These are phyloP conservation scores for Aspergillus taichungensis DNA, from an alignment of 495 filamentous ascomycete species.

Conservation along the genomic window DNA sequence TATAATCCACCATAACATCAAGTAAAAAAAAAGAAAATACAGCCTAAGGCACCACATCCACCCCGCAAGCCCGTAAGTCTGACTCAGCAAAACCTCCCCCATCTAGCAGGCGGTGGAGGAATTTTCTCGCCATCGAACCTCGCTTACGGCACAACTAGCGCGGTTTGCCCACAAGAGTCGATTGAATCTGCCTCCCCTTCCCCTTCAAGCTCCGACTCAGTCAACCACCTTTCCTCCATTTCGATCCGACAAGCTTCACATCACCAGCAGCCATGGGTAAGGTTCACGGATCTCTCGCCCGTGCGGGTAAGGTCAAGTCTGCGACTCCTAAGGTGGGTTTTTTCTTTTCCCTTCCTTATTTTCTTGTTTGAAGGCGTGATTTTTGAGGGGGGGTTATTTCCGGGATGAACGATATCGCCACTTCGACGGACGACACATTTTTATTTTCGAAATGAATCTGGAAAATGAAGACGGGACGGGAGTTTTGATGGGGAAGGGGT, in stretches of 20 bases:
- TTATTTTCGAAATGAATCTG: too few relatives aligned
- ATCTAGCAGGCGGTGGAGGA: not conserved
- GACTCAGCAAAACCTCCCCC: not conserved
- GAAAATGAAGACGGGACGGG: not conserved
- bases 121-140: slow-evolving; percentile 1
- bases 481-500: not conserved
- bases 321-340: slow-evolving; percentile 76
- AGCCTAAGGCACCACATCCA: not conserved
- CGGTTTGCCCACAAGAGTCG: slow-evolving; percentile 14
- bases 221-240: slow-evolving; percentile 11
- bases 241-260: slow-evolving; percentile 15
- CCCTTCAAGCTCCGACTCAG: slow-evolving; percentile 4
- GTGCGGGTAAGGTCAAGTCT: slow-evolving; percentile 94
- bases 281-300: slow-evolving; percentile 53
- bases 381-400: not conserved
- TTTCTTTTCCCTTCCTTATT: slow-evolving; percentile 1
- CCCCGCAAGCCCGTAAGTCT: not conserved
- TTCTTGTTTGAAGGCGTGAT: not conserved
- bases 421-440: too few relatives aligned
- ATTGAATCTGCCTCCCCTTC: slow-evolving; percentile 5
- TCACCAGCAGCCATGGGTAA: slow-evolving; percentile 23
- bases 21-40: not conserved
- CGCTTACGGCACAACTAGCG: slow-evolving; percentile 10
- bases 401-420: too few relatives aligned
- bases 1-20: not conserved